Evolutionary conservation across 441 rosid species (phyloP), one percentile per base, ranked within the genome.

Genomic region (Erodium moschatum): DNA sequence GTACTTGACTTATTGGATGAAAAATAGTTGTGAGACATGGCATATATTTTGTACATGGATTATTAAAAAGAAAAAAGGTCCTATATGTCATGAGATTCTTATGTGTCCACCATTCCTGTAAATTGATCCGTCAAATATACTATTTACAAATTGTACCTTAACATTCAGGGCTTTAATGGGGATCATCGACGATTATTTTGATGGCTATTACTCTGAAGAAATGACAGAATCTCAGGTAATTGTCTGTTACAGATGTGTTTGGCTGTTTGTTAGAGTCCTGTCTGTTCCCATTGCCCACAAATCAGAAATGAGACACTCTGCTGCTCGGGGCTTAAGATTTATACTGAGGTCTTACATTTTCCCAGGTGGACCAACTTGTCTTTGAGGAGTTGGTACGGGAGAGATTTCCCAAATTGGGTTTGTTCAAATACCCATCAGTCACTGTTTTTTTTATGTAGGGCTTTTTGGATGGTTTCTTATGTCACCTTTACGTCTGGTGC

Each of bases 141-240:
- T 21, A 60, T 60, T 60, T 21, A 60, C 33, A 10, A 60, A 20
- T 60, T 10, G 64, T 60, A 7, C 31, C 21, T 10, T 20, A 58
- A 58, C 19, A 72, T 69, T 46, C 80, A 95, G 98, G 98, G 66
- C 97, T 65, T 73, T 95, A 85, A 81, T 85, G 79, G 99, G 93
- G 75, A 84, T 92, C 71, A 82, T 95, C 65, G 99, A 95, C 74
- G 98, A 95, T 56, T 95, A 92, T 80, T 95, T 95, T 81, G 88
- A 81, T 80, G 99, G 97, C 68, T 95, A 95, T 75, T 95, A 90
- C 85, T 92, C 99, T 0, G 98, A 95, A 84, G 96, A 92, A 79
- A 95, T 95, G 99, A 89, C 85, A 71, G 99, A 95, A 80, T 95
- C 96, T 68, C 98, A 95, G 96, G 99, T 92, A 84, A 69, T 60